Conservation (phyloP, 2,329 filamentous ascomycete species). For the Verticillium albo-atrum region DNA sequence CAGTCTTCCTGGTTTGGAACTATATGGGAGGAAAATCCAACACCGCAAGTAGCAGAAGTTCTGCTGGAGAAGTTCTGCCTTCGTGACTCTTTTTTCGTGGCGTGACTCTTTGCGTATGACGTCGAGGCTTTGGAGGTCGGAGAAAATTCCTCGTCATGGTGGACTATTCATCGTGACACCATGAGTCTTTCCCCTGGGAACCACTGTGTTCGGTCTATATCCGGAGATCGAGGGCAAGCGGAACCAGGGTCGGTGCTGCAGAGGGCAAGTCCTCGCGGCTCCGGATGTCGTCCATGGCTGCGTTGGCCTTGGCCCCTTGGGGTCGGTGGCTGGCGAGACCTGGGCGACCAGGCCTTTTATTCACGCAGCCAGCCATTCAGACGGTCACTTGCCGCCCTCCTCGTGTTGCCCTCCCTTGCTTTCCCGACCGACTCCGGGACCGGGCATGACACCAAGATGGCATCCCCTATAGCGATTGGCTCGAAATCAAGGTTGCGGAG, state of each 20-base stretch:
- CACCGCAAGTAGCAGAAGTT: too few relatives aligned
- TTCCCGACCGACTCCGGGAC: neutral
- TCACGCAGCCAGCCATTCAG: neutral
- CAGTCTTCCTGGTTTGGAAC: too few relatives aligned
- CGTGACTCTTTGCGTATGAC: too few relatives aligned
- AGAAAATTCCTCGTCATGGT: too few relatives aligned
- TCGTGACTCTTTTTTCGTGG: too few relatives aligned
- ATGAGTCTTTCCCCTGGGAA: too few relatives aligned
- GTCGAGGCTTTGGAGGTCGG: too few relatives aligned
- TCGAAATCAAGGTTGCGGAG: neutral
- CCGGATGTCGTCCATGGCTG: neutral
- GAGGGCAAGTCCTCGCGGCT: neutral
- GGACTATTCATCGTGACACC: too few relatives aligned
- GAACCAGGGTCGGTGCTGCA: neutral
- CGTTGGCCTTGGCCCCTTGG: neutral
- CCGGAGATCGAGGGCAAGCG: neutral
- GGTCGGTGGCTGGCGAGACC: neutral
- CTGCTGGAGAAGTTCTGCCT: too few relatives aligned
- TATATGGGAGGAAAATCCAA: too few relatives aligned
- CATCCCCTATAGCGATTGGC: neutral
- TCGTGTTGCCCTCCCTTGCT: neutral
- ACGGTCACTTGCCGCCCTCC: neutral
- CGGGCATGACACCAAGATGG: neutral
- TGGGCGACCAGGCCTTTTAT: neutral
- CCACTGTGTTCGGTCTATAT: neutral